phyloP scores from a whole-genome alignment of 2,329 filamentous ascomycete species.

The Tolypocladium album region DNA sequence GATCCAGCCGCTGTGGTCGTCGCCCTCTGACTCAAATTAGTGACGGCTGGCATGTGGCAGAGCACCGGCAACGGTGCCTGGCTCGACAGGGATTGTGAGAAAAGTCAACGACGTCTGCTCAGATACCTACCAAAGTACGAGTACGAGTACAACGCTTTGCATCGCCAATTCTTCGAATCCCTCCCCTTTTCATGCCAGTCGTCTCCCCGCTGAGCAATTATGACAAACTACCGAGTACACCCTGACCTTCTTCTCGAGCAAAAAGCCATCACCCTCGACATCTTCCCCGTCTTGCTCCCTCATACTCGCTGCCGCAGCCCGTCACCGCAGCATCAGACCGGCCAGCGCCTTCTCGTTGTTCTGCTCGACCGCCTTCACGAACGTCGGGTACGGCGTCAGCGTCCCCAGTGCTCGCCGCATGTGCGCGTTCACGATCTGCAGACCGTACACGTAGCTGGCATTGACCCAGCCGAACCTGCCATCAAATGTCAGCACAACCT shows the following conservation, averaged over 20 bases:
- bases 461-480: constrained; percentile 96
- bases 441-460: constrained; percentile 88
- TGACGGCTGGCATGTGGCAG: neutral
- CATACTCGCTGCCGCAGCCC: neutral
- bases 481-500: neutral
- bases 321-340: constrained; percentile 18
- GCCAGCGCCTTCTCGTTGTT: constrained; percentile 43
- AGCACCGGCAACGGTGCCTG: neutral
- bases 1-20: neutral
- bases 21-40: neutral
- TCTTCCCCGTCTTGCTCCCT: neutral
- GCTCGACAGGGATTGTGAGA: neutral
- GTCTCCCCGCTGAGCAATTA: neutral
- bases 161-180: neutral
- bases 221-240: too few relatives aligned
- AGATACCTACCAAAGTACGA: too few relatives aligned
- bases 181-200: neutral
- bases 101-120: neutral
- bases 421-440: constrained; percentile 80
- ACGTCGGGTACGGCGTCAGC: constrained; percentile 76
- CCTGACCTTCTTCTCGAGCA: neutral
- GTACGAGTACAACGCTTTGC: neutral
- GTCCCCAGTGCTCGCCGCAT: constrained; percentile 83
- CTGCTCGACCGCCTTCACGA: constrained; percentile 55
- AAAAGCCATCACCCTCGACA: neutral